Evolutionary conservation across 2,329 filamentous ascomycete genomes (phyloP), one percentile per base, ranked within the genome.

Genomic region (Rosellinia necatrix): DNA sequence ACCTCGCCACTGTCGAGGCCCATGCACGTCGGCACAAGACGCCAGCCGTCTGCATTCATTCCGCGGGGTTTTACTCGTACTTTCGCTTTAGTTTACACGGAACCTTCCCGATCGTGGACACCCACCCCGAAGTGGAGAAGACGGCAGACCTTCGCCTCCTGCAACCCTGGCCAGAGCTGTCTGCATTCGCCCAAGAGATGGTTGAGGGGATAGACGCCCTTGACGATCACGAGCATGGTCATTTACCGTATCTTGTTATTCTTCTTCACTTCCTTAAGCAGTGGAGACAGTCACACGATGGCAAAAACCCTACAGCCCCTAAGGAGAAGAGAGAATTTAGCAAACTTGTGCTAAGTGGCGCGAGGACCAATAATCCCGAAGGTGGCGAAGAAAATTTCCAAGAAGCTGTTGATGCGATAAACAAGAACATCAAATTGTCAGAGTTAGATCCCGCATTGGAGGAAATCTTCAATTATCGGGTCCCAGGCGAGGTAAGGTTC

Each of bases 371-470:
- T 64, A 96, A 86, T 55, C 73, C 91, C 0, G 92, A 96, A 71
- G 92, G 92, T 41, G 90, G 89, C 53, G 94, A 99, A 70, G 94
- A 99, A 76, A 99, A 99, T 72, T 99, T 92, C 68, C 91, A 97
- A 58, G 94, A 99, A 74, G 96, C 94, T 3, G 86, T 87, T 41
- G 86, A 85, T 12, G 91, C 92, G 4, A 92, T 97, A 1, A 79
- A 97, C 67, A 96, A 96, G 73, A 90, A 89, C n/a, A 78, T 99
- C 27, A 86, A 88, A 38, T 76, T 80, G 15, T 85, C 88, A 41
- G 82, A 82, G 22, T 72, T 96, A 17, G 86, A 88, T 35, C 83
- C 83, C 40, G 83, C 86, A 2, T 81, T 96, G 35, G 85, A 82
- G 60, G 86, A 93, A 61, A 86, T 97, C 7, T 93, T 99, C 68